Percentiles rank a stretch among this genome's conserved stretches.
Conservation (phyloP, 2,329 filamentous ascomycete genomes). For the Aspergillus latus region DNA sequence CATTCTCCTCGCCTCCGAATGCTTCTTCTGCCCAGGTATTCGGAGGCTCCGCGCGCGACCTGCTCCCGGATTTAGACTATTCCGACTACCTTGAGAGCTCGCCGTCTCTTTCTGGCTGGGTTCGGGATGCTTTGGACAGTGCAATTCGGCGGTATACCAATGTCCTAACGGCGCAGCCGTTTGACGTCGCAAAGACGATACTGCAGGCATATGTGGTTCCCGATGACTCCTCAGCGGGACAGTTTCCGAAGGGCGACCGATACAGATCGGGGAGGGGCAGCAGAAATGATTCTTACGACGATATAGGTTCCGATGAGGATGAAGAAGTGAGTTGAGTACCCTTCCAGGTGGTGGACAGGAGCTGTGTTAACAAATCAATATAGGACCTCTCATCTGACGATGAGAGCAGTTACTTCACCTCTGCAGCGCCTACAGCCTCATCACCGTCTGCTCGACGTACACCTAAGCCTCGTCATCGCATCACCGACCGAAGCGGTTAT, state of each 20-base stretch:
- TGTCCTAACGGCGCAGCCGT: constrained; percentile 87
- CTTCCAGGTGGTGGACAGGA: background rate
- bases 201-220: constrained; percentile 69
- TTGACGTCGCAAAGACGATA: constrained; percentile 94
- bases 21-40: constrained; percentile 52
- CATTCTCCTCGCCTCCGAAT: constrained; percentile 34
- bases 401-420: constrained; percentile 82
- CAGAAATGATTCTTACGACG: constrained; percentile 33
- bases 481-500: constrained; percentile 49
- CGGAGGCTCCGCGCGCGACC: constrained; percentile 70
- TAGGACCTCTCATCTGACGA: constrained; percentile 62
- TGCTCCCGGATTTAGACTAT: constrained; percentile 89
- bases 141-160: constrained; percentile 89
- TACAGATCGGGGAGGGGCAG: constrained; percentile 28
- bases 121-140: constrained; percentile 77
- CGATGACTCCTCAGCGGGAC: constrained; percentile 33
- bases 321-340: constrained; percentile 16
- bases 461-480: constrained; percentile 39
- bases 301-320: constrained; percentile 22
- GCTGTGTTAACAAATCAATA: background rate
- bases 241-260: constrained; percentile 31
- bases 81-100: constrained; percentile 80
- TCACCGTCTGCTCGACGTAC: constrained; percentile 44
- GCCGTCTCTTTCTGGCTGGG: constrained; percentile 70
- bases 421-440: constrained; percentile 48